These are phyloP conservation scores for Combretum micranthum DNA, from an alignment of 345 rosid genomes.

Conservation along the genomic window DNA sequence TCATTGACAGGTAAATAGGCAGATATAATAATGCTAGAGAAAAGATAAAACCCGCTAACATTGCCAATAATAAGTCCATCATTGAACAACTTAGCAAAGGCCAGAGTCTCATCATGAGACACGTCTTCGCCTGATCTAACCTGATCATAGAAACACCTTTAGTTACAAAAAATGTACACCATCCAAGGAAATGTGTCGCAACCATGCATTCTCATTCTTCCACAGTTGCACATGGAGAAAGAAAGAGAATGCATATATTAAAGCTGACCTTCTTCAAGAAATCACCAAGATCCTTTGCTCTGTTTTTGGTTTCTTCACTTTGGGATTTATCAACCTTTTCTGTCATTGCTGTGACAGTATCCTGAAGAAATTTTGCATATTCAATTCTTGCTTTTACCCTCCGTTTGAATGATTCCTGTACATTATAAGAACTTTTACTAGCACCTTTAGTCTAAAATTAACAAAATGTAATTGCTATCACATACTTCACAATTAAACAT, in stretches of 20 bases:
- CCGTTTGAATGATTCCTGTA: conserved; percentile 82
- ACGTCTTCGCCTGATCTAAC: conserved; percentile 86
- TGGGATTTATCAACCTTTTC: conserved; percentile 84
- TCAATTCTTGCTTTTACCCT: conserved; percentile 86
- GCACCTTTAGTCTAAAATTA: not conserved
- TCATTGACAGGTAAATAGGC: conserved; percentile 1
- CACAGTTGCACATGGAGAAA: not conserved
- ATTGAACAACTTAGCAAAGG: conserved; percentile 89
- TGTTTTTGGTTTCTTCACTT: conserved; percentile 75
- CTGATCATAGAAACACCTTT: conserved; percentile 19
- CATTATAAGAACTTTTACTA: conserved; percentile 16
- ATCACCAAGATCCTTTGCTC: conserved; percentile 88
- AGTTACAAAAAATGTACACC: no score
- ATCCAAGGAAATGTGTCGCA: conserved; percentile 2
- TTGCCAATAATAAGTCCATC: conserved; percentile 94
- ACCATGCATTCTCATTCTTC: not conserved
- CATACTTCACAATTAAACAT: not conserved
- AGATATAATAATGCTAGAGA: not conserved
- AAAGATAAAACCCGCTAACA: conserved; percentile 64
- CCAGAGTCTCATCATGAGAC: conserved; percentile 90
- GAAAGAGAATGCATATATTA: not conserved
- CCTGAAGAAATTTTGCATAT: conserved; percentile 96
- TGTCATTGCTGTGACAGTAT: conserved; percentile 96
- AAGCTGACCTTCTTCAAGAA: conserved; percentile 70
- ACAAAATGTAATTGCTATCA: conserved; percentile 6